phyloP scores from a whole-genome alignment of 2,329 filamentous ascomycete species.

The Penicillium rolfsii region DNA sequence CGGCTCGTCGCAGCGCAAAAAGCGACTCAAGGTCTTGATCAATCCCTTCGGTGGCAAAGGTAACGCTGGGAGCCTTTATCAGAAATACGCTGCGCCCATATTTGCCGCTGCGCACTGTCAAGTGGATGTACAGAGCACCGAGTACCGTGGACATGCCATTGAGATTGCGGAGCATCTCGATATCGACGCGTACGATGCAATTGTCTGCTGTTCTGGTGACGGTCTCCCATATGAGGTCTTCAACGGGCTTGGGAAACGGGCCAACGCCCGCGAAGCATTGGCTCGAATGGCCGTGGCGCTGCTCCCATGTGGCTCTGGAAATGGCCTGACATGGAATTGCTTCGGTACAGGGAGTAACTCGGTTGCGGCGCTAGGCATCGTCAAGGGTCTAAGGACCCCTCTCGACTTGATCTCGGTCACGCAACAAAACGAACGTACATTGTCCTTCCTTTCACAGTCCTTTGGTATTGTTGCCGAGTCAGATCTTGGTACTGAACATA shows the following conservation, averaged over 20 bases:
- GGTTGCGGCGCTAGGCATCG: constrained; percentile 76
- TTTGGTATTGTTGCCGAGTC: constrained; percentile 88
- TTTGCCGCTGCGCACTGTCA: constrained; percentile 79
- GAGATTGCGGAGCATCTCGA: constrained; percentile 77
- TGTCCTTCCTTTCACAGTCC: constrained; percentile 90
- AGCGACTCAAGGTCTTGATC: constrained; percentile 82
- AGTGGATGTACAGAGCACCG: constrained; percentile 73
- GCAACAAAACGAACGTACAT: constrained; percentile 70
- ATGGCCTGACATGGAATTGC: constrained; percentile 88
- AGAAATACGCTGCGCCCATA: constrained; percentile 75
- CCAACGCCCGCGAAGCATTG: constrained; percentile 75
- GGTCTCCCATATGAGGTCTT: constrained; percentile 92
- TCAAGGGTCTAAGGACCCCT: constrained; percentile 84
- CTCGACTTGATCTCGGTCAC: constrained; percentile 87
- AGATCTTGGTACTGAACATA: constrained; percentile 84
- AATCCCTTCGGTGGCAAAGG: constrained; percentile 92
- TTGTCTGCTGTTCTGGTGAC: constrained; percentile 89
- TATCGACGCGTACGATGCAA: constrained; percentile 77
- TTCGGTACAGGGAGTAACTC: constrained; percentile 78
- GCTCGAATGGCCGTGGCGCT: constrained; percentile 79
- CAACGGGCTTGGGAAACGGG: constrained; percentile 80
- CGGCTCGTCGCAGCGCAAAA: constrained; percentile 66
- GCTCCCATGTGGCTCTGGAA: constrained; percentile 90
- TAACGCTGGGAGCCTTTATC: constrained; percentile 71
- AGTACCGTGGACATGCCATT: constrained; percentile 73